A percentile compares a stretch with the other conserved stretches of the same genome.
These are phyloP conservation scores for Jamesozyma gamospora DNA, from an alignment of 805 yeast species.

Conservation along the genomic window DNA sequence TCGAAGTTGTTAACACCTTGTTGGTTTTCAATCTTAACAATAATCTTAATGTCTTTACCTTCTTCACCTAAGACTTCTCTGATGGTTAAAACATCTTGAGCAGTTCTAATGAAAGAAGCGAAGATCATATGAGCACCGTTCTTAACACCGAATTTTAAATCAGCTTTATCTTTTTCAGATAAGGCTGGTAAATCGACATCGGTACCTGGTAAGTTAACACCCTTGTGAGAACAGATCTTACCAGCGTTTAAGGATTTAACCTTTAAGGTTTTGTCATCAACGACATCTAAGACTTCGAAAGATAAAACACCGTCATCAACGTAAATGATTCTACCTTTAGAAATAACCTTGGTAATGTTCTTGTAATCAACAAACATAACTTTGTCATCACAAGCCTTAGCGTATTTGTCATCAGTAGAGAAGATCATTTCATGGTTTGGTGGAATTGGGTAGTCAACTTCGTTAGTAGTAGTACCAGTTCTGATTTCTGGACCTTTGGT, in stretches of 20 bases:
- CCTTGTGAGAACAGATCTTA: conserved; percentile 93
- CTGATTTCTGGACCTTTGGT: conserved; percentile 99
- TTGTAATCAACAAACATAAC: conserved; percentile 87
- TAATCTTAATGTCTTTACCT: conserved; percentile 92
- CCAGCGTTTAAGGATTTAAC: conserved; percentile 91
- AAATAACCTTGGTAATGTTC: conserved; percentile 92
- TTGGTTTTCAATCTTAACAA: conserved; percentile 96
- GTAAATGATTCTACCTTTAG: conserved; percentile 80
- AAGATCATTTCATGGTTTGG: conserved; percentile 86
- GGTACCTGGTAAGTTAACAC: conserved; percentile 97
- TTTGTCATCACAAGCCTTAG: conserved; percentile 61
- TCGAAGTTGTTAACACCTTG: conserved; percentile 99
- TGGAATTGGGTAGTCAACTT: conserved; percentile 70
- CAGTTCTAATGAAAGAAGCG: conserved; percentile 96
- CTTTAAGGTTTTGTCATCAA: conserved; percentile 70
- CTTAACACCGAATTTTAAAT: conserved; percentile 90
- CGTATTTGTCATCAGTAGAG: conserved; percentile 80
- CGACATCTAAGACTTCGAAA: conserved; percentile 79
- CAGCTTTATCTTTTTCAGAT: conserved; percentile 91
- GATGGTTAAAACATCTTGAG: conserved; percentile 79
- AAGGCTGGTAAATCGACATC: conserved; percentile 98
- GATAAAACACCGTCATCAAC: conserved; percentile 97
- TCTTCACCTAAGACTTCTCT: conserved; percentile 94
- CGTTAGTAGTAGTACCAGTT: conserved; percentile 87
- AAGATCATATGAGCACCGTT: conserved; percentile 97